A percentile compares a stretch with the other conserved stretches of the same genome.
phyloP scores from a whole-genome alignment of 1,139 yeast species.

The Debaryomycetaceae sp. region DNA sequence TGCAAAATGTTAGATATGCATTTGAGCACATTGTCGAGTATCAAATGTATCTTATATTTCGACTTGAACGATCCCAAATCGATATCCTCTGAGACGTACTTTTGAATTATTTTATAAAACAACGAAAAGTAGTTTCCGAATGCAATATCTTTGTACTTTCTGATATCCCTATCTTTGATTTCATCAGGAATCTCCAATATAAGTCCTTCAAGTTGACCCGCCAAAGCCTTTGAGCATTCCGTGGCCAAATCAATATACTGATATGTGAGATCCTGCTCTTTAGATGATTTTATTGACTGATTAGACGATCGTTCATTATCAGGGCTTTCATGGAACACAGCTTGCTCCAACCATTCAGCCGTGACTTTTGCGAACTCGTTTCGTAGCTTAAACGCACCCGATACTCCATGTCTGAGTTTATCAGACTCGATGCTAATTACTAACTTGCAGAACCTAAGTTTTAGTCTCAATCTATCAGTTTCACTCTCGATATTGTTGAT shows the following conservation, averaged over 20 bases:
- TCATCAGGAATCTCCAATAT: slow-evolving; percentile 64
- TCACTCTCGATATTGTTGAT: slow-evolving; percentile 31
- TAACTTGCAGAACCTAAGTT: slow-evolving; percentile 58
- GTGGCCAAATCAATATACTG: slow-evolving; percentile 63
- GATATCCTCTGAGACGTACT: slow-evolving; percentile 37
- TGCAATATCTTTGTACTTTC: slow-evolving; percentile 57
- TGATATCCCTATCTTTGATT: slow-evolving; percentile 51
- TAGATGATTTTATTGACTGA: slow-evolving; percentile 3
- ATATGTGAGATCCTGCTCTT: slow-evolving; percentile 46
- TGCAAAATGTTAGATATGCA: slow-evolving; percentile 67
- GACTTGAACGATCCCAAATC: slow-evolving; percentile 16
- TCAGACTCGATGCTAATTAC: slow-evolving; percentile 47
- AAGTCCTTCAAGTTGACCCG: slow-evolving; percentile 51
- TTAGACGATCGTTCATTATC: slow-evolving; percentile 5
- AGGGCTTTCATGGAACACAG: slow-evolving; percentile 35
- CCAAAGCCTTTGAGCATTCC: slow-evolving; percentile 59
- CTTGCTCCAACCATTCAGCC: slow-evolving; percentile 66
- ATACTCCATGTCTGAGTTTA: slow-evolving; percentile 34
- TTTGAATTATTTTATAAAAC: slow-evolving; percentile 67
- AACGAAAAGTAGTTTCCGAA: slow-evolving; percentile 73
- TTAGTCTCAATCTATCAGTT: slow-evolving; percentile 44
- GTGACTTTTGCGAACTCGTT: slow-evolving; percentile 58
- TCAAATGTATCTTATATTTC: slow-evolving; percentile 51
- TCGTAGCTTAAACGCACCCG: slow-evolving; percentile 58
- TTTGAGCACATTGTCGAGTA: slow-evolving; percentile 64